Evolutionary conservation across 169 alveolate species (phyloP), one percentile per base, ranked within the genome.

Genomic region (Eimeria sp.): DNA sequence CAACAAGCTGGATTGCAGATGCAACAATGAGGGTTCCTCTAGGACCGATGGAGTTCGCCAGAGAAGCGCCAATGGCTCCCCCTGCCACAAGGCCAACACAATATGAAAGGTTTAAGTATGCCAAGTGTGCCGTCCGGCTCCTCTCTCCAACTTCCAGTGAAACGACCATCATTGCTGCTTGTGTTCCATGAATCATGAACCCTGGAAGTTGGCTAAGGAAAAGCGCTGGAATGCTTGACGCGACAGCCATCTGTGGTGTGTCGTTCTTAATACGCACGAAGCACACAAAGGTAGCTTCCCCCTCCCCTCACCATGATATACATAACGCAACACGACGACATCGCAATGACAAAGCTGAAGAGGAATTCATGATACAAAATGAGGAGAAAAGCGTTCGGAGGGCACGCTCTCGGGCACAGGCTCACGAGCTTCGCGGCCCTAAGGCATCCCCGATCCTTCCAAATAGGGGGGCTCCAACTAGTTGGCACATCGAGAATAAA

Each of bases 391-490:
- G 34, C 63, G 43, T 16, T 43, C 57, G 7, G 20, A 45, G 47
- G 47, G 51, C 18, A 25, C n/a, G n/a, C 4, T 4, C 5, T 18
- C 20, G 40, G 34, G 61, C 40, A n/a, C 14, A 43, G 43, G 25
- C 96, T 63, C 76, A 93, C 96, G 96, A 82, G 93, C 75, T 80
- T 27, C 96, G 57, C 73, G 96, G 93, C 4, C 96, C 96, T 20
- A 93, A 27, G 18, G 80, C 89, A 43, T 93, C 96, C 34, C 93
- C 87, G 18, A 93, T 75, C 54, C 96, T 83, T 30, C 96, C 96
- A 54, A 93, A 93, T 1, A 93, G 58, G 30, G 89, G 93, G 40
- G 96, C 96, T 40, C 96, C 96, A 49, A 67, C 47, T 16, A 93
- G 93, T 83, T 93, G 96, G 40, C 88, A 93, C 34, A 65, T 22